Conservation (phyloP, 2,329 filamentous ascomycete genomes). For the Penicillium fuscoglaucum region DNA sequence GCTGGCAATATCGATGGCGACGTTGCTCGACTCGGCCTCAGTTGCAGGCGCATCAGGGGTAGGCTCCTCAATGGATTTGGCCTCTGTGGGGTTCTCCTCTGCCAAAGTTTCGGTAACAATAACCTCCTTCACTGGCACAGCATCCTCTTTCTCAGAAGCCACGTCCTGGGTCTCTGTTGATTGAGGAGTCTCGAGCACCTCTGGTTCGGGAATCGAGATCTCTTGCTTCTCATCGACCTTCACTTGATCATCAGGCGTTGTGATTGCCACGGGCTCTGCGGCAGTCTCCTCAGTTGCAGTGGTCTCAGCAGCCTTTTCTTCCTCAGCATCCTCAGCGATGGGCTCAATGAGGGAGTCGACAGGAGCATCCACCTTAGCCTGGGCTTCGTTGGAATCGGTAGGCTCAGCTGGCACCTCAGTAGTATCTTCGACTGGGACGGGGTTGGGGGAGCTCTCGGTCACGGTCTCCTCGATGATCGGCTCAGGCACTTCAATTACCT, state of each 20-base stretch:
- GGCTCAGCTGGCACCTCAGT: neutral
- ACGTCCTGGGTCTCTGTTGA: neutral
- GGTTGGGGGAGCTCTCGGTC: neutral
- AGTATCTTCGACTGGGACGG: neutral
- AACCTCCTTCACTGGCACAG: neutral
- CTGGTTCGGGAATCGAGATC: neutral
- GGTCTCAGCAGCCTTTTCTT: neutral
- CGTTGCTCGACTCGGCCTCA: constrained; percentile 20
- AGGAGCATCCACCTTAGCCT: neutral
- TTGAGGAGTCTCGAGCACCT: neutral
- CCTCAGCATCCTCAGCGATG: neutral
- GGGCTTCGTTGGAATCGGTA: neutral
- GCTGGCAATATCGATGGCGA: constrained; percentile 30
- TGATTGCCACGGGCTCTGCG: neutral
- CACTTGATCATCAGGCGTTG: neutral
- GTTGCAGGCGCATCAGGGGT: constrained; percentile 7
- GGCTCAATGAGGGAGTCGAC: neutral
- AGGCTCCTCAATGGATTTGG: constrained; percentile 1
- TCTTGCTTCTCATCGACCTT: neutral
- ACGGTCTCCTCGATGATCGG: constrained; percentile 12
- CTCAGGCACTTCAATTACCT: constrained; percentile 11
- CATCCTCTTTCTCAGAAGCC: neutral
- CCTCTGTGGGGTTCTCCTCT: neutral
- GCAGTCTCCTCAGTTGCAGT: neutral
- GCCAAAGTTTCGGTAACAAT: neutral